A percentile compares a stretch with the other conserved stretches of the same genome.
Evolutionary conservation across 169 alveolate genomes (phyloP).

Genomic region (Plasmodium ovale): DNA sequence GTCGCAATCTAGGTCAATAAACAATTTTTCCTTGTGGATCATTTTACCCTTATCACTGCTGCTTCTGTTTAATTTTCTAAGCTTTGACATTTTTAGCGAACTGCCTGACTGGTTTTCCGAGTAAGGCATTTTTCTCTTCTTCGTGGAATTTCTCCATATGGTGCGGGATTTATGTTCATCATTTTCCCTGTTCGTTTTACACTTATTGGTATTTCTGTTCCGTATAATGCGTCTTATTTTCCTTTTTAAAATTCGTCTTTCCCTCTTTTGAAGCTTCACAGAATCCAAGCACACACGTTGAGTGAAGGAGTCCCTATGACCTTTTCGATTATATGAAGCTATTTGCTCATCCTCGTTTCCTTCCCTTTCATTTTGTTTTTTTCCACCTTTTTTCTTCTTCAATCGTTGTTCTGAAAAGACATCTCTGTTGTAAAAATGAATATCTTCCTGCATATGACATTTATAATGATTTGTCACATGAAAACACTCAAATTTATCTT

Average conservation of each 20-base stretch:
- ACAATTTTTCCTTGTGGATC: neutral
- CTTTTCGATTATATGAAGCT: too few relatives aligned
- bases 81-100: neutral
- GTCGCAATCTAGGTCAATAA: neutral
- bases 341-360: too few relatives aligned
- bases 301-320: too few relatives aligned
- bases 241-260: too few relatives aligned
- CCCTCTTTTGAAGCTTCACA: too few relatives aligned
- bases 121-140: neutral
- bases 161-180: neutral
- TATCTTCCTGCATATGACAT: conserved; percentile 35
- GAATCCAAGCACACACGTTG: too few relatives aligned
- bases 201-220: neutral
- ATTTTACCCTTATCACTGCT: neutral
- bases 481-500: conserved; percentile 19
- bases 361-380: conserved; percentile 1
- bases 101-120: neutral
- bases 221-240: too few relatives aligned
- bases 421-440: conserved; percentile 18
- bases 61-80: conserved; percentile 2
- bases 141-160: neutral
- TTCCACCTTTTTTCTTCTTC: neutral
- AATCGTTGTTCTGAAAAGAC: neutral
- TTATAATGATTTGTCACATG: conserved; percentile 42
- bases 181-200: neutral